A percentile compares a stretch with the other conserved stretches of the same genome.
Evolutionary conservation across 164 flowering plant genomes (phyloP).

Genomic region (Protea cynaroides): DNA sequence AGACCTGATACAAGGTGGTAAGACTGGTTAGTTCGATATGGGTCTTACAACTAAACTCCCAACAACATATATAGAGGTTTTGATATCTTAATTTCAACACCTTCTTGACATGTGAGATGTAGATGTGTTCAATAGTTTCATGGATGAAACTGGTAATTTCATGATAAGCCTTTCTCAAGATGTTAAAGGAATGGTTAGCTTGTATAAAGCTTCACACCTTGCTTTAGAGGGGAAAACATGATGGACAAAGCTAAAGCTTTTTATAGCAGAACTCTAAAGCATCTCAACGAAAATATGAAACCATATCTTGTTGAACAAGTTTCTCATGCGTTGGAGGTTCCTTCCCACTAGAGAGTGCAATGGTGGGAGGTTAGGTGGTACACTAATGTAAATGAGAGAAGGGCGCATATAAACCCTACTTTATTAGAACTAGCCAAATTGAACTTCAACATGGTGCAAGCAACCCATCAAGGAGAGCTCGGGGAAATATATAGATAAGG

Average conservation of each 20-base stretch:
- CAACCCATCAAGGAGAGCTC: not conserved
- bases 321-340: not conserved
- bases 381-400: not conserved
- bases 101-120: not conserved
- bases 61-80: too few relatives aligned
- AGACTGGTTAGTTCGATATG: too few relatives aligned
- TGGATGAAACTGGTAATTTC: not conserved
- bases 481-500: not conserved
- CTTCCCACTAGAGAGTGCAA: not conserved
- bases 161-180: not conserved
- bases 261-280: constrained; percentile 10
- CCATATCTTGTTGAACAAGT: not conserved
- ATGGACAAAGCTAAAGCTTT: not conserved
- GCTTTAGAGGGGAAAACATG: not conserved
- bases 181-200: not conserved
- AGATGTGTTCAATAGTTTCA: not conserved
- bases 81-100: not conserved
- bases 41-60: too few relatives aligned
- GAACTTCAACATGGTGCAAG: not conserved
- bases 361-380: not conserved
- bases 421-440: not conserved
- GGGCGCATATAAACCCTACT: not conserved
- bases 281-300: not conserved
- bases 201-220: not conserved
- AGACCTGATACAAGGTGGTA: too few relatives aligned